Base-by-base conservation (phyloP, 2,329 filamentous ascomycete species). In the Tolypocladium tundrense region DNA sequence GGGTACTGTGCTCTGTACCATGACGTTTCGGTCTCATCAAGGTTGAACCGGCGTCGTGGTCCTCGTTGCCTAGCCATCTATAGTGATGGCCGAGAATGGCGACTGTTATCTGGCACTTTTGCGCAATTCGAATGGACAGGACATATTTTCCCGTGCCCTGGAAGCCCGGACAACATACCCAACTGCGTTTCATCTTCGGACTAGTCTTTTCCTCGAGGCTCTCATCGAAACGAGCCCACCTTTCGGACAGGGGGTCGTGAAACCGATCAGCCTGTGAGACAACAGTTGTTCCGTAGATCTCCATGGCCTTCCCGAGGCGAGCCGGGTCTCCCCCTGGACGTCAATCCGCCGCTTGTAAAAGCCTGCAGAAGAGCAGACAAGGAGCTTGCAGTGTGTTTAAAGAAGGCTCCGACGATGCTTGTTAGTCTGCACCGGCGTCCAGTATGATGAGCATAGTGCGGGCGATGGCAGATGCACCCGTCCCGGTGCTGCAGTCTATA, bases 91-190 rank as follows among this genome's bases (percentile, higher is more conserved):
- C 9, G 35, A 37, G 35, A 37, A 37, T 13, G 10, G 35, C 35
- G 35, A 37, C 35, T 37, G 3, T 37, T 37, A 10, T 37, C 35
- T 14, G 37, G 31, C n/a, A 14, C 45, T 14, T 50, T 35, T 13
- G 10, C 35, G 37, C 13, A 5, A 14, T 39, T 14, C 5, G 13
- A 39, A 67, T 74, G 0, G 71, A 70, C 2, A 0, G 75, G 73
- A 2, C 75, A 73, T 56, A 64, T 71, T 0, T 81, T 72, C 55
- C 78, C 78, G 1, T 81, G 1, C 76, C 79, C 0, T 74, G 67
- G 70, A 65, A 65, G 54, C 64, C 72, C 31, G 31, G 31, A 66
- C 6, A 80, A 80, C 60, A 68, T 77, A 5, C 63, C 14, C 53
- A 61, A 24, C 9, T 56, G 10, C 57, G 64, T 24, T 45, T 66